Conservation (phyloP, 257 asterid genomes). For the Rhazya stricta region DNA sequence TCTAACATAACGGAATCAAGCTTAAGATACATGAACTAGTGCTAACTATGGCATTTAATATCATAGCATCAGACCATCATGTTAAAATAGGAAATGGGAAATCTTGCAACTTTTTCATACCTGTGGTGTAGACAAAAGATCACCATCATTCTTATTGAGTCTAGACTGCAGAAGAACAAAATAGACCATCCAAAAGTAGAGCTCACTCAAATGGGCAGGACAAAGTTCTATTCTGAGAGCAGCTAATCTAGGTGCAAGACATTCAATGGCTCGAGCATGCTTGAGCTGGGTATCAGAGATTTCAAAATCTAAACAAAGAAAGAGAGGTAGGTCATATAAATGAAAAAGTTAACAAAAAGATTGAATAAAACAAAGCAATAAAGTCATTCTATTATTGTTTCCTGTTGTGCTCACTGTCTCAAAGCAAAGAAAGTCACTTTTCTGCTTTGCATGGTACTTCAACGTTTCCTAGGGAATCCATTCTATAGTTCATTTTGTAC, state of each 20-base stretch:
- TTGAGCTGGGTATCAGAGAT: constrained; percentile 67
- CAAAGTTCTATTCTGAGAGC: constrained; percentile 94
- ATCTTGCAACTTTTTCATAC: constrained; percentile 34
- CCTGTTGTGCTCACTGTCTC: neutral
- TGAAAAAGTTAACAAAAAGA: neutral
- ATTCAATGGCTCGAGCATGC: constrained; percentile 79
- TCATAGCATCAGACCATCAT: neutral
- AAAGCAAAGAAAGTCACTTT: neutral
- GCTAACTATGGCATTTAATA: neutral
- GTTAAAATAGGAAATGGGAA: neutral
- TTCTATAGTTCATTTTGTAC: neutral
- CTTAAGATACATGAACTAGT: neutral
- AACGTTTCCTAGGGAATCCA: neutral
- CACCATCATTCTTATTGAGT: constrained; percentile 68
- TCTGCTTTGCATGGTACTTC: neutral
- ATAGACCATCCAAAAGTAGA: constrained; percentile 98
- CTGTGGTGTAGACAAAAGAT: constrained; percentile 74
- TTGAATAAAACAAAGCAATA: neutral
- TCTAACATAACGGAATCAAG: neutral
- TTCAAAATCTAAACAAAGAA: constrained; percentile 59
- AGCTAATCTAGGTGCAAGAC: constrained; percentile 75
- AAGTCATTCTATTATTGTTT: neutral
- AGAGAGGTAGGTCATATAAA: constrained; percentile 17
- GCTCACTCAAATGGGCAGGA: constrained; percentile 85
- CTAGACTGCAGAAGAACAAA: constrained; percentile 91